phyloP scores from a whole-genome alignment of 202 grass and related monocot genomes.

The Carex arenaria region DNA sequence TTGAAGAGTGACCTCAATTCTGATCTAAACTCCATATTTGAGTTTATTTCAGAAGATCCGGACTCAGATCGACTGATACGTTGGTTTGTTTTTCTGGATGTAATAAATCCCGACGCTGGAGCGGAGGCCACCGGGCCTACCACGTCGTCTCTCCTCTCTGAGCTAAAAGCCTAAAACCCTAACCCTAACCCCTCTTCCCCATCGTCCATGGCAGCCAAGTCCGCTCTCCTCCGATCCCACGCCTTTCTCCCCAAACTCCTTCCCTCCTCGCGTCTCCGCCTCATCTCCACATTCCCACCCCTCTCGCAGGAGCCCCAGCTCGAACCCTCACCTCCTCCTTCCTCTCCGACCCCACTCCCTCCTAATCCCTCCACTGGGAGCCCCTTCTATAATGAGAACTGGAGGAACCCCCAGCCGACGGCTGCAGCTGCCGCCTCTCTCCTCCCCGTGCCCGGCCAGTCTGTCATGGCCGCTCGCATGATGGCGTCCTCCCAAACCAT shows the following conservation, averaged over 20 bases:
- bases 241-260: background rate
- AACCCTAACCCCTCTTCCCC: conserved; percentile 24
- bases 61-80: background rate
- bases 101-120: no score
- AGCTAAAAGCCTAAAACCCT: conserved; percentile 44
- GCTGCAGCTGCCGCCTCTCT: conserved; percentile 30
- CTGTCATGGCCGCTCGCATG: conserved; percentile 1
- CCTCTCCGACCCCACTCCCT: conserved; percentile 49
- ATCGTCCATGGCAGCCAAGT: conserved; percentile 43
- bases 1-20: no score
- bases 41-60: no score
- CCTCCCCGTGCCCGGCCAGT: conserved; percentile 27
- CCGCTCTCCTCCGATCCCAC: conserved; percentile 47
- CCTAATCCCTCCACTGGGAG: conserved; percentile 77
- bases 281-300: conserved; percentile 59
- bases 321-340: conserved; percentile 28
- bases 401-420: conserved; percentile 53
- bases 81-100: no score
- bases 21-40: no score
- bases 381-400: conserved; percentile 83
- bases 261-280: conserved; percentile 28
- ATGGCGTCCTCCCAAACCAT: conserved; percentile 32
- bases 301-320: conserved; percentile 68
- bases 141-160: background rate
- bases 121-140: background rate